Conservation (phyloP, 805 yeast species). For the Starmerella scarabaei region DNA sequence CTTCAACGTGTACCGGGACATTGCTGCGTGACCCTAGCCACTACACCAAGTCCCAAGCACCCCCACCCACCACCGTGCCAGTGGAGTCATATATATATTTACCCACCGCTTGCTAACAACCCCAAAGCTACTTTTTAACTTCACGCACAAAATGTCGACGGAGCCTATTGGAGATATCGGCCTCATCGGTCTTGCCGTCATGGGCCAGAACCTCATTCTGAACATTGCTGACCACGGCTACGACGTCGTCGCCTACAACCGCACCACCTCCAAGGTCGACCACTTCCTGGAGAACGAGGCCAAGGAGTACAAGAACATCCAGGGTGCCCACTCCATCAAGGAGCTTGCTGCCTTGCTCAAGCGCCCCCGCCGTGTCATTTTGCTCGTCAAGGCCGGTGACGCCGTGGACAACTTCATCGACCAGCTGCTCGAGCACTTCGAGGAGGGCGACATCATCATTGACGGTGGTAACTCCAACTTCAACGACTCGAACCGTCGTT, state of each 20-base stretch:
- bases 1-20: too few species aligned
- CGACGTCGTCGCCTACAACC: conserved; percentile 97
- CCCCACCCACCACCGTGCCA: too few species aligned
- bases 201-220: conserved; percentile 92
- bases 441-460: conserved; percentile 93
- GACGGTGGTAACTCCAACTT: conserved; percentile 99
- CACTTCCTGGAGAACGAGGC: conserved; percentile 89
- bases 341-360: conserved; percentile 81
- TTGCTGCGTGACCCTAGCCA: too few species aligned
- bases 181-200: conserved; percentile 97
- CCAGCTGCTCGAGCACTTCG: conserved; percentile 80
- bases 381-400: conserved; percentile 90
- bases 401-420: conserved; percentile 88
- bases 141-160: too few species aligned
- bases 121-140: too few species aligned
- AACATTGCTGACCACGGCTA: conserved; percentile 98
- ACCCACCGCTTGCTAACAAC: too few species aligned
- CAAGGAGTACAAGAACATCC: conserved; percentile 73
- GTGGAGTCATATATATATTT: too few species aligned
- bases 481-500: conserved; percentile 98
- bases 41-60: too few species aligned
- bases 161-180: conserved; percentile 76
- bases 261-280: conserved; percentile 93
- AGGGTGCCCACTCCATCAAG: conserved; percentile 87
- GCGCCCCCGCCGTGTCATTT: conserved; percentile 91